These are phyloP conservation scores for Ochetophila trinervis DNA, from an alignment of 306 rosid genomes.

Conservation along the genomic window DNA sequence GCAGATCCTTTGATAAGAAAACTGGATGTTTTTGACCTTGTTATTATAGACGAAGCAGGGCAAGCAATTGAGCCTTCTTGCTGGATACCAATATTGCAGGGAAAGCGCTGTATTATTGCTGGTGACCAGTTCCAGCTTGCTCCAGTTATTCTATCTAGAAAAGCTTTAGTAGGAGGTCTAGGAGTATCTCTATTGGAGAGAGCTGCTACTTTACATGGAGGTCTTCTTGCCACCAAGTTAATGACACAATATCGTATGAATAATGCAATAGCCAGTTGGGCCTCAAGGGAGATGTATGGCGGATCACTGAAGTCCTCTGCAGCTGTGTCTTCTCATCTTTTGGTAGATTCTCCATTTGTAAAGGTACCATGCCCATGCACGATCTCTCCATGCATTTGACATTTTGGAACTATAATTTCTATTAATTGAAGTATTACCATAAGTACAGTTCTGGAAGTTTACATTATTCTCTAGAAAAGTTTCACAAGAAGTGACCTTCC, in stretches of 20 bases:
- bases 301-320: constrained; percentile 61
- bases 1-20: constrained; percentile 70
- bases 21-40: constrained; percentile 68
- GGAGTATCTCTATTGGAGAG: constrained; percentile 78
- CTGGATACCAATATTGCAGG: constrained; percentile 79
- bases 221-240: constrained; percentile 56
- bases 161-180: constrained; percentile 78
- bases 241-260: constrained; percentile 75
- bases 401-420: too few relatives aligned
- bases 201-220: constrained; percentile 65
- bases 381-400: constrained; percentile 15
- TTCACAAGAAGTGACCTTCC: background rate
- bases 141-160: constrained; percentile 76
- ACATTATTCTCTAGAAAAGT: background rate
- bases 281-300: constrained; percentile 85
- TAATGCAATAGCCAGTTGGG: constrained; percentile 83
- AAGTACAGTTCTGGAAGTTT: background rate
- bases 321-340: constrained; percentile 69
- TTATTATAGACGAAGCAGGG: constrained; percentile 78
- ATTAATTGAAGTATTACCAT: too few relatives aligned
- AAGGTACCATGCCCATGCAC: constrained; percentile 43
- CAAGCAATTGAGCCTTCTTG: constrained; percentile 92
- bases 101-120: constrained; percentile 76
- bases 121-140: constrained; percentile 89
- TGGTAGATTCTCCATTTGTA: constrained; percentile 75